Percentiles rank a stretch among this genome's conserved stretches.
These are phyloP conservation scores for Colletotrichum sp. DNA, from an alignment of 2,329 filamentous ascomycete species.

Conservation along the genomic window DNA sequence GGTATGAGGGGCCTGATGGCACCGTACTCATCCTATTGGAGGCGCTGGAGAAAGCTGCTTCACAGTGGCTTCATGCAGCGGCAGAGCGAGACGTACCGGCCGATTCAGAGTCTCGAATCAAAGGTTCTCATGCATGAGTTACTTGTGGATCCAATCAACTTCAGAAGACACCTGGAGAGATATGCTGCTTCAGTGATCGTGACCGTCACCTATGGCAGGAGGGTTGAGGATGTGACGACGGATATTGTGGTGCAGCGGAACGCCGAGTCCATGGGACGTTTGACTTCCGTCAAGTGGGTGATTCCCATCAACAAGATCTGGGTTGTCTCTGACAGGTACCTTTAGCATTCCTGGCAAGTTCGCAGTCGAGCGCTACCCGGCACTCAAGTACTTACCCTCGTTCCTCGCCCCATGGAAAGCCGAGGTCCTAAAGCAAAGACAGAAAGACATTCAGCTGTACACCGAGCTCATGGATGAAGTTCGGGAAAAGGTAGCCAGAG, in stretches of 20 bases:
- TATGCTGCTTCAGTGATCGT: conserved; percentile 48
- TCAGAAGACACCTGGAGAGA: conserved; percentile 36
- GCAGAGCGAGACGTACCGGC: conserved; percentile 46
- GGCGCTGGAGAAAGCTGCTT: conserved; percentile 46
- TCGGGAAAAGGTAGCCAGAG: conserved; percentile 33
- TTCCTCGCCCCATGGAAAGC: conserved; percentile 46
- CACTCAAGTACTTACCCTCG: conserved; percentile 41
- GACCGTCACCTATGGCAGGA: conserved; percentile 45
- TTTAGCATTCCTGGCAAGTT: conserved; percentile 34
- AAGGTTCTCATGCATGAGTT: conserved; percentile 45
- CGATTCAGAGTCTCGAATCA: conserved; percentile 45
- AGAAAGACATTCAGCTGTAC: conserved; percentile 39
- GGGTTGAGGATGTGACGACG: conserved; percentile 36
- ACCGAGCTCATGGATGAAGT: conserved; percentile 46
- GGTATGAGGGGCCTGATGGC: conserved; percentile 48
- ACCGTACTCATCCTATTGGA: conserved; percentile 46
- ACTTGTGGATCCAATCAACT: conserved; percentile 31
- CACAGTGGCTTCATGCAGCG: conserved; percentile 49
- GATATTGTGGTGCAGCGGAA: conserved; percentile 43
- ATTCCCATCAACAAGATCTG: rapidly evolving
- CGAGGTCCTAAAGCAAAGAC: conserved; percentile 36
- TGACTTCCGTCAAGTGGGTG: conserved; percentile 47
- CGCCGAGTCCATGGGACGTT: conserved; percentile 45
- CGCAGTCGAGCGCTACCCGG: conserved; percentile 45
- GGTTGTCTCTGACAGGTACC: rapidly evolving